phyloP scores from a whole-genome alignment of 805 yeast genomes.

The Kazachstania martiniae region DNA sequence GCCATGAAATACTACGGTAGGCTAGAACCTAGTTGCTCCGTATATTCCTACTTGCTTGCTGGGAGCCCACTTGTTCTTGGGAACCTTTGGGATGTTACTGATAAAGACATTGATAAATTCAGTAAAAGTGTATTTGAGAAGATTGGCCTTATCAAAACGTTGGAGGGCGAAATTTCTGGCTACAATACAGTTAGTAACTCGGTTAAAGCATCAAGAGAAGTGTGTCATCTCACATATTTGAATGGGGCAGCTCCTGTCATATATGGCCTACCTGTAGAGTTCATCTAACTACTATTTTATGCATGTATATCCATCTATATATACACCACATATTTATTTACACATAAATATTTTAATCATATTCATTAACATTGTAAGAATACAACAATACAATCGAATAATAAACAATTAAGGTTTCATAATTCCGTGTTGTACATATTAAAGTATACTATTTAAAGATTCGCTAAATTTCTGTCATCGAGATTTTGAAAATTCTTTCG shows the following conservation, averaged over 20 bases:
- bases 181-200: constrained; percentile 40
- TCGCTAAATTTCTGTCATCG: too few species aligned
- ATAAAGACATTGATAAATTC: constrained; percentile 83
- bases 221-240: constrained; percentile 58
- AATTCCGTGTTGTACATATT: too few species aligned
- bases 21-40: constrained; percentile 66
- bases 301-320: not conserved
- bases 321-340: not conserved
- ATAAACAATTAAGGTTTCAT: too few species aligned
- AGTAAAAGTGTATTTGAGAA: constrained; percentile 46
- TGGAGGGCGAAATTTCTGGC: constrained; percentile 13
- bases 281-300: constrained; percentile 1
- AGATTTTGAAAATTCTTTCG: too few species aligned
- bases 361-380: not conserved
- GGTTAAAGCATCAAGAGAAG: constrained; percentile 48
- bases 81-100: constrained; percentile 94
- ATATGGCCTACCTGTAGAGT: constrained; percentile 63
- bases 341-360: not conserved
- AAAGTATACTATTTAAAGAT: too few species aligned
- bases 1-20: constrained; percentile 44
- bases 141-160: constrained; percentile 47
- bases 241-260: constrained; percentile 92
- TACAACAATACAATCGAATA: too few species aligned
- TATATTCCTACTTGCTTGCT: constrained; percentile 62
- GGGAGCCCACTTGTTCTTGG: constrained; percentile 80